Conservation (phyloP, 148 eudicot species). For the Salicornia ramosissima region DNA sequence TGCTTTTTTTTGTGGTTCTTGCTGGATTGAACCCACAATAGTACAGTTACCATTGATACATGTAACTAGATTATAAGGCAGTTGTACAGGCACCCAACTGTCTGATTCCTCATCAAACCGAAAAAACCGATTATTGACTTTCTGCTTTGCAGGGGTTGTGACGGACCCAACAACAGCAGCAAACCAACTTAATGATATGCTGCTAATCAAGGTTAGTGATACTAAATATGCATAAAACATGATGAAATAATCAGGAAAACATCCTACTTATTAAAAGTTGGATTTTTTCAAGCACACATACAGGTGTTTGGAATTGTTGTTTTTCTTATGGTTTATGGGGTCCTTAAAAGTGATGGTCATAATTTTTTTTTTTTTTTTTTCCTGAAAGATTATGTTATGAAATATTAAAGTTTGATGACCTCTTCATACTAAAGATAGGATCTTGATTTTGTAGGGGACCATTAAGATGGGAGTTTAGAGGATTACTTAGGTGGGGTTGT, state of each 20-base stretch:
- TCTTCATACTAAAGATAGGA: conserved; percentile 17
- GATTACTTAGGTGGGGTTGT: conserved; percentile 6
- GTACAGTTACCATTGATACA: conserved; percentile 59
- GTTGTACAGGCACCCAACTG: conserved; percentile 64
- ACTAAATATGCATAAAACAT: conserved; percentile 31
- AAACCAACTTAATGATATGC: conserved; percentile 20
- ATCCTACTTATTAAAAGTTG: conserved; percentile 1
- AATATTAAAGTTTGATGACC: conserved; percentile 14
- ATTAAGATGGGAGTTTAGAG: conserved; percentile 1
- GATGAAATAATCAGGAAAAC: conserved; percentile 6
- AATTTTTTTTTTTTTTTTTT: background rate
- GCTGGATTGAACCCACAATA: conserved; percentile 44
- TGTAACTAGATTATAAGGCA: conserved; percentile 66
- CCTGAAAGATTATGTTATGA: conserved; percentile 3
- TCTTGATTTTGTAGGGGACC: conserved; percentile 16
- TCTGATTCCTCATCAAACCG: conserved; percentile 57
- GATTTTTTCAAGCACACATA: conserved; percentile 4
- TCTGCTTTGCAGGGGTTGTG: conserved; percentile 43
- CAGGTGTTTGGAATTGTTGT: conserved; percentile 14
- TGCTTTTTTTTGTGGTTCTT: conserved; percentile 8
- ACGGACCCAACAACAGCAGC: conserved; percentile 21
- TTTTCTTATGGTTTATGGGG: conserved; percentile 8
- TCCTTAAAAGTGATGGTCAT: conserved; percentile 23
- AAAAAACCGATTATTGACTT: conserved; percentile 37
- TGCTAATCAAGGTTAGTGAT: conserved; percentile 22